phyloP scores from a whole-genome alignment of 2,329 filamentous ascomycete species.

The Exophiala calicioides region DNA sequence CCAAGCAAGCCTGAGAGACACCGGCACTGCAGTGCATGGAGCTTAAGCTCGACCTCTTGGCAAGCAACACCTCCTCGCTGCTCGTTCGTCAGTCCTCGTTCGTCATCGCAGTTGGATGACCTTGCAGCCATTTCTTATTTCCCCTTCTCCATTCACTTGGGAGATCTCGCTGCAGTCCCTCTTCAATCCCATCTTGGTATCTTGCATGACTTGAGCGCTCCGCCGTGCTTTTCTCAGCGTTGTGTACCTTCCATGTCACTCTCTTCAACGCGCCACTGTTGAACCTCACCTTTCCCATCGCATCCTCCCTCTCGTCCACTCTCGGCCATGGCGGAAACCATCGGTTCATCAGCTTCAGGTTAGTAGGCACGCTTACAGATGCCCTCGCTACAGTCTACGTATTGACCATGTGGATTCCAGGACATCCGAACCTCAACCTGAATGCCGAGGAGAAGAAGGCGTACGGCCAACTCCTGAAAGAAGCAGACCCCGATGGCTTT shows the following conservation, averaged over 20 bases:
- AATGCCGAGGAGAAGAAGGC: conserved; percentile 88
- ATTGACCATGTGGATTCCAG: conserved; percentile 28
- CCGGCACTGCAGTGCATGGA: no score
- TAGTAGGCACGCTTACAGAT: conserved; percentile 1
- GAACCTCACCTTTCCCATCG: conserved; percentile 6
- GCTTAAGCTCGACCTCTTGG: conserved; percentile 9
- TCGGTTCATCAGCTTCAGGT: conserved; percentile 30
- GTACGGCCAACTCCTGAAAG: conserved; percentile 89
- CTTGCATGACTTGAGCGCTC: conserved; percentile 3
- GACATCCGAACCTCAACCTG: conserved; percentile 74
- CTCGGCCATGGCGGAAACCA: conserved; percentile 27
- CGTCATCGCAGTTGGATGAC: conserved; percentile 20
- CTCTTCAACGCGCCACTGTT: not conserved
- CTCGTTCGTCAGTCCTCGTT: no score
- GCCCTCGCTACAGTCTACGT: not conserved
- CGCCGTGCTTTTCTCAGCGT: not conserved
- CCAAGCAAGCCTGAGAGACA: no score
- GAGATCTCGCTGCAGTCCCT: not conserved
- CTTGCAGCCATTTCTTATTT: conserved; percentile 21
- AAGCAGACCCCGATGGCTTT: conserved; percentile 86
- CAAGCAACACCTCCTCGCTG: conserved; percentile 7
- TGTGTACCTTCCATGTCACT: conserved; percentile 6
- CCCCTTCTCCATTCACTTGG: not conserved
- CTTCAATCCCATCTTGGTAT: not conserved
- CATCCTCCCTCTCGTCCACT: conserved; percentile 3